Percentiles rank a stretch among this genome's conserved stretches.
Evolutionary conservation across 192 early-diverging fungal genomes (phyloP).

Genomic region (Radiomyces spectabilis): DNA sequence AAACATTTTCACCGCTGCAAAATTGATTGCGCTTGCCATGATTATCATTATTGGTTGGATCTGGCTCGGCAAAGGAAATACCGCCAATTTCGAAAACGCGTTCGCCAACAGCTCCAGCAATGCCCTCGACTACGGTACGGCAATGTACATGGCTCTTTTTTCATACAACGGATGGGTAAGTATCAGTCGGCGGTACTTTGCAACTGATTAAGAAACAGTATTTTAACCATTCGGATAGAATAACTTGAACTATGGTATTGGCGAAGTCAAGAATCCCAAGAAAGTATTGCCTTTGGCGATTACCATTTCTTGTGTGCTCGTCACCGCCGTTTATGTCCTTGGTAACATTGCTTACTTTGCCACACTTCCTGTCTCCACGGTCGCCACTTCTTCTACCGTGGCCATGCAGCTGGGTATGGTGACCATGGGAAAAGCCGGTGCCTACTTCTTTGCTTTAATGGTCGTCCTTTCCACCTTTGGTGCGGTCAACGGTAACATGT

Average conservation of each 20-base stretch:
- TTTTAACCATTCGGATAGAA: constrained; percentile 33
- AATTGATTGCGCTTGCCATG: constrained; percentile 59
- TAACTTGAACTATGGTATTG: constrained; percentile 70
- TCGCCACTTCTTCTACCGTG: constrained; percentile 49
- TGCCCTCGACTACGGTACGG: constrained; percentile 58
- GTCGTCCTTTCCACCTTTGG: constrained; percentile 67
- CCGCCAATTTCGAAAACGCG: constrained; percentile 39
- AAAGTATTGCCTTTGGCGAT: constrained; percentile 68
- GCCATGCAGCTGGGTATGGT: constrained; percentile 57
- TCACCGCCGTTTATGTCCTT: constrained; percentile 67
- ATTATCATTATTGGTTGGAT: constrained; percentile 64
- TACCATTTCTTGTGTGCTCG: constrained; percentile 53
- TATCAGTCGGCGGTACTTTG: too few relatives aligned
- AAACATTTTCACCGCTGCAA: constrained; percentile 63
- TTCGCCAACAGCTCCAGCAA: constrained; percentile 46
- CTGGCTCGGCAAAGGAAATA: constrained; percentile 49
- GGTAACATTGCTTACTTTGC: constrained; percentile 79
- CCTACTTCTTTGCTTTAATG: constrained; percentile 57
- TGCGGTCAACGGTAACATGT: constrained; percentile 67
- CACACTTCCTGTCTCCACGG: constrained; percentile 59
- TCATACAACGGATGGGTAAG: constrained; percentile 51
- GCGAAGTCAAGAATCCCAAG: constrained; percentile 73
- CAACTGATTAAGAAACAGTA: too few relatives aligned
- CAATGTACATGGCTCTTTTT: constrained; percentile 55
- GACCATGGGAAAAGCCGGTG: constrained; percentile 55